A percentile compares a stretch with the other conserved stretches of the same genome.
Conservation (phyloP, 2,329 filamentous ascomycete species). For the Lachnellula occidentalis region DNA sequence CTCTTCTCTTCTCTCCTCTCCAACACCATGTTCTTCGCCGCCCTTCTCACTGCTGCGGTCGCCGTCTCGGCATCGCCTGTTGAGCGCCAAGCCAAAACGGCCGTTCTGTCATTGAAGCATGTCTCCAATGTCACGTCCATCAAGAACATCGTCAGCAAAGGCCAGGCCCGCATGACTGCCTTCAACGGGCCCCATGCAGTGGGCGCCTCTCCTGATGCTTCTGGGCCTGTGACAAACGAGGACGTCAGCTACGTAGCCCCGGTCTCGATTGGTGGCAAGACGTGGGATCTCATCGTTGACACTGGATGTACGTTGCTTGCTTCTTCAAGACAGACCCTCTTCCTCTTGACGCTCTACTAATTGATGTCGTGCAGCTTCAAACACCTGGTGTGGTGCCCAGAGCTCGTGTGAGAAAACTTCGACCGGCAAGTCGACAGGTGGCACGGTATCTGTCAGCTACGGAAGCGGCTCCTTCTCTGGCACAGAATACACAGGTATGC, state of each 20-base stretch:
- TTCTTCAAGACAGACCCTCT: background rate
- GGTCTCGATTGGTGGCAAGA: slow-evolving; percentile 23
- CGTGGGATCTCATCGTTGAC: slow-evolving; percentile 28
- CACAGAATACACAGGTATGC: slow-evolving; percentile 26
- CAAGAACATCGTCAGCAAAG: slow-evolving; percentile 23
- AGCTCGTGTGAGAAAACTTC: slow-evolving; percentile 14
- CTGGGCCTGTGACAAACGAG: slow-evolving; percentile 27
- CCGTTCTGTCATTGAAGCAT: slow-evolving; percentile 22
- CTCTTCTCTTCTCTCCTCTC: too few species aligned
- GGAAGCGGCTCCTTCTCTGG: slow-evolving; percentile 28
- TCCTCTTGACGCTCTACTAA: slow-evolving; percentile 2
- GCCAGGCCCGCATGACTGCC: slow-evolving; percentile 21
- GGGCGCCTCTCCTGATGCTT: slow-evolving; percentile 1
- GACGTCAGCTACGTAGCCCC: slow-evolving; percentile 26
- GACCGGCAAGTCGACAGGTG: slow-evolving; percentile 22
- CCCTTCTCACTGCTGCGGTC: slow-evolving; percentile 20
- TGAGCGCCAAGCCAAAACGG: slow-evolving; percentile 17
- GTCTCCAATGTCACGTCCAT: slow-evolving; percentile 22
- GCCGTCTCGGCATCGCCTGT: slow-evolving; percentile 24
- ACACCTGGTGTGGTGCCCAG: slow-evolving; percentile 21
- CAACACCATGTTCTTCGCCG: slow-evolving; percentile 20
- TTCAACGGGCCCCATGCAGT: slow-evolving; percentile 19
- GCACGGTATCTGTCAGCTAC: slow-evolving; percentile 23
- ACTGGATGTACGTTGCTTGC: slow-evolving; percentile 24
- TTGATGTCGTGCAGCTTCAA: slow-evolving; percentile 19